Base-by-base conservation (phyloP, 1,139 yeast species). In the Geotrichum citri-aurantii region DNA sequence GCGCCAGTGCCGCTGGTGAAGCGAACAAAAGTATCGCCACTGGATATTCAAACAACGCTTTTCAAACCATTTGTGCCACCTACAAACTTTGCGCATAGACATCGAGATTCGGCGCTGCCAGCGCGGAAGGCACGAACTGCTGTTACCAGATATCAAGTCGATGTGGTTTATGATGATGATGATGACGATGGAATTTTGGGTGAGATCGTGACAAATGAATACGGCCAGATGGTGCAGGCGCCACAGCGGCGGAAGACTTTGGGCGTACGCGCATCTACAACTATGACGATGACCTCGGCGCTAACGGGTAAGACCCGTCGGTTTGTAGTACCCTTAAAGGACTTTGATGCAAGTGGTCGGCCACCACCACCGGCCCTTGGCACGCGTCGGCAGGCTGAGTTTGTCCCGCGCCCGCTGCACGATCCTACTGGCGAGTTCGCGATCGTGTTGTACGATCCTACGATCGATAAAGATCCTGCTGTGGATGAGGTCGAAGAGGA, bases 351-450 rank as follows among this genome's bases (percentile, higher is more conserved):
- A 29, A 55, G 61, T 4, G 65, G 76, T 33, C 54, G 58, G 23
- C 86, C 92, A 0, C 44, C 44, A n/a, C 89, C 95, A 1, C 92
- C 95, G 0, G 84, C 91, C 0, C 75, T 92, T 61, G 98, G 98
- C 0, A 90, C 91, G 57, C 81, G 86, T 62, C 81, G 86, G 48
- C 83, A 84, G 64, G 80, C 85, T 0, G 78, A 82, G 2, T 72
- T 88, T 53, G 89, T 91, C 17, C 97, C 99, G 2, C 76, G 93
- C 60, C 96, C 99, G 0, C 77, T 93, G 19, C 95, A 92, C 69
- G 99, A 93, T 73, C 99, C 99, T 0, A 80, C 86, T 56, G 90
- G 87, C 62, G 98, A 93, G 71, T 86, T 90, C 69, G 98, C 99
- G 0, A 90, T 95, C 58, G 98, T 93, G 1, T 77, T 93, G 53